phyloP scores from a whole-genome alignment of 495 filamentous ascomycete genomes.

The Penicillium ucsense region DNA sequence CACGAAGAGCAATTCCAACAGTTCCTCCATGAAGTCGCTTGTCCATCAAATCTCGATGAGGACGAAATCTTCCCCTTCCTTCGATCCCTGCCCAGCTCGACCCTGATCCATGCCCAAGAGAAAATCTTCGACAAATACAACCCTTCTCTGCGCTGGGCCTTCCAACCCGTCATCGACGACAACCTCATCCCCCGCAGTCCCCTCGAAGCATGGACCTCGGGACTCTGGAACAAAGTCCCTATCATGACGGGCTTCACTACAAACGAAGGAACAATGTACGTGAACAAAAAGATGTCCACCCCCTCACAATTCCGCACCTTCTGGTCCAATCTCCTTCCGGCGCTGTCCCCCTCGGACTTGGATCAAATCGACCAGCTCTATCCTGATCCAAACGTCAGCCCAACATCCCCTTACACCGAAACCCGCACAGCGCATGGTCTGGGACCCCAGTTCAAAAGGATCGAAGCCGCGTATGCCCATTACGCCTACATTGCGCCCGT shows the following conservation, averaged over 20 bases:
- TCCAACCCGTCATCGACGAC: slow-evolving; percentile 56
- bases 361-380: slow-evolving; percentile 45
- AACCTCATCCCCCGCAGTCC: slow-evolving; percentile 48
- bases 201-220: slow-evolving; percentile 43
- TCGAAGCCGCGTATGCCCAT: slow-evolving; percentile 54
- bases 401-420: slow-evolving; percentile 29
- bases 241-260: slow-evolving; percentile 57
- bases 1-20: slow-evolving; percentile 51
- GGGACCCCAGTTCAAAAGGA: slow-evolving; percentile 47
- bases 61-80: slow-evolving; percentile 41
- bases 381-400: slow-evolving; percentile 39
- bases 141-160: slow-evolving; percentile 51
- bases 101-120: slow-evolving; percentile 39
- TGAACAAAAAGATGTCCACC: slow-evolving; percentile 35
- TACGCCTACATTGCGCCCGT: slow-evolving; percentile 61
- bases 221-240: slow-evolving; percentile 46
- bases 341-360: slow-evolving; percentile 34
- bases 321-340: slow-evolving; percentile 46
- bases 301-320: slow-evolving; percentile 43
- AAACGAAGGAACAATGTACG: slow-evolving; percentile 55
- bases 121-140: slow-evolving; percentile 44
- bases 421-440: slow-evolving; percentile 23
- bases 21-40: slow-evolving; percentile 40
- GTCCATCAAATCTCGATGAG: slow-evolving; percentile 25
- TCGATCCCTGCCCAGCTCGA: slow-evolving; percentile 34